Evolutionary conservation across 768 basidiomycete genomes (phyloP).

Genomic region (Suillus subluteus): DNA sequence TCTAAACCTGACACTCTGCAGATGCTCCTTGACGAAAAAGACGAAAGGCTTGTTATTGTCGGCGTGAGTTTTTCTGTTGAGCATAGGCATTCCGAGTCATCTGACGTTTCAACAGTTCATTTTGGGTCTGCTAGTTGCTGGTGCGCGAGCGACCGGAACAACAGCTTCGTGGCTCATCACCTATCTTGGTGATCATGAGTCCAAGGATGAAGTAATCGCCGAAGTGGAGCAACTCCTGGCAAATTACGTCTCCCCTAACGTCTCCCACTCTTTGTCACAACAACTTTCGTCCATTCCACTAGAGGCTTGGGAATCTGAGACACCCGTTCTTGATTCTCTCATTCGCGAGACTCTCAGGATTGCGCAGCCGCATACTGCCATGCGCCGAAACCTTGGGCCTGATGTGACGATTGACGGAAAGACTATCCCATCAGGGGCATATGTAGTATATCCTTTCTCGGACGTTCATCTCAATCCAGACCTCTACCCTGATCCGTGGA

Average conservation of each 20-base stretch:
- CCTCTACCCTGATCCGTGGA: constrained; percentile 78
- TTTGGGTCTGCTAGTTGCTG: constrained; percentile 80
- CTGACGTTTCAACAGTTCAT: constrained; percentile 59
- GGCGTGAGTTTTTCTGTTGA: constrained; percentile 51
- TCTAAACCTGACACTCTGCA: constrained; percentile 70
- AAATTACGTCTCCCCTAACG: constrained; percentile 37
- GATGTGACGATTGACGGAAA: constrained; percentile 71
- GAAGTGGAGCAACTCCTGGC: constrained; percentile 64
- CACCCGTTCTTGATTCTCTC: constrained; percentile 71
- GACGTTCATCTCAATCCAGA: constrained; percentile 75
- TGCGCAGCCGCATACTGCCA: constrained; percentile 79
- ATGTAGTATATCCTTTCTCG: constrained; percentile 79
- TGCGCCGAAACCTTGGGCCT: constrained; percentile 79
- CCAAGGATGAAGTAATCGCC: constrained; percentile 60
- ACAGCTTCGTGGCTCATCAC: constrained; percentile 81
- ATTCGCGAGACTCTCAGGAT: constrained; percentile 79
- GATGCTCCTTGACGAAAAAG: constrained; percentile 70
- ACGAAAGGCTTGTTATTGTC: constrained; percentile 69
- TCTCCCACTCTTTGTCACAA: constrained; percentile 39
- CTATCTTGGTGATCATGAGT: constrained; percentile 72
- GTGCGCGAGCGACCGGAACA: constrained; percentile 79
- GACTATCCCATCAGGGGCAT: constrained; percentile 71
- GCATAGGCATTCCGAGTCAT: constrained; percentile 12
- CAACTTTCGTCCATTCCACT: constrained; percentile 65
- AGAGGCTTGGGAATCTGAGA: constrained; percentile 69